phyloP scores from a whole-genome alignment of 768 basidiomycete genomes.

The Pleurotus ostreatus region DNA sequence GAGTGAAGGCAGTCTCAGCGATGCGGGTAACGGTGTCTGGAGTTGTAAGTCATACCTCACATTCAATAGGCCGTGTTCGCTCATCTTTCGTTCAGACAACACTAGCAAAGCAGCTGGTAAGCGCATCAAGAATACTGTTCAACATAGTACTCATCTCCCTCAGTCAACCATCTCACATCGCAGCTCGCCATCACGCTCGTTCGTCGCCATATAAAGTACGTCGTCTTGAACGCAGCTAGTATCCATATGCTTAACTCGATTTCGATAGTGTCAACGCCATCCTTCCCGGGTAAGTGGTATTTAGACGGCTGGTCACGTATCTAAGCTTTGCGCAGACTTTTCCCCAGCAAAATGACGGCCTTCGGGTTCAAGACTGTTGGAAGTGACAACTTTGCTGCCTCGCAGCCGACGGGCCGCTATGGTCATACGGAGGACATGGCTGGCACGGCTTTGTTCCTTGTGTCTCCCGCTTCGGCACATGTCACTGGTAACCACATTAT shows the following conservation, averaged over 20 bases:
- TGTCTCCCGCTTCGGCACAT: conserved; percentile 68
- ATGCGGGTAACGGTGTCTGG: conserved; percentile 64
- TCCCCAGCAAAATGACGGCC: conserved; percentile 84
- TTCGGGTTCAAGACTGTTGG: conserved; percentile 57
- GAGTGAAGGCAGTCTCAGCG: conserved; percentile 48
- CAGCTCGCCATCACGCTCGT: conserved; percentile 65
- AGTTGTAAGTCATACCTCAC: conserved; percentile 55
- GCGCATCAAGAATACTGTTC: conserved; percentile 7
- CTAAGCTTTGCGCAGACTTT: conserved; percentile 39
- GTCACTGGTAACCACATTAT: conserved; percentile 71
- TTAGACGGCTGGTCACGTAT: neutral
- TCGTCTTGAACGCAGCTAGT: conserved; percentile 10
- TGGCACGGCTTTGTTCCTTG: conserved; percentile 65
- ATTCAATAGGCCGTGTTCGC: neutral
- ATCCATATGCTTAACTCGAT: conserved; percentile 7
- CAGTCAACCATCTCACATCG: conserved; percentile 77
- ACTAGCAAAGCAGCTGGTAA: conserved; percentile 79
- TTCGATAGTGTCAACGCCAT: conserved; percentile 75
- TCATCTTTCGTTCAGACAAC: conserved; percentile 44
- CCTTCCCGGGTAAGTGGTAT: conserved; percentile 57
- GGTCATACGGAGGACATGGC: conserved; percentile 67
- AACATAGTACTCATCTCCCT: neutral
- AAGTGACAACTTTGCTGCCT: conserved; percentile 43
- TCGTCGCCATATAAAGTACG: conserved; percentile 60
- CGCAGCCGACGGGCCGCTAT: conserved; percentile 71